Evolutionary conservation across 139 green algal genomes (phyloP).

Genomic region (Tetradesmus obliquus): DNA sequence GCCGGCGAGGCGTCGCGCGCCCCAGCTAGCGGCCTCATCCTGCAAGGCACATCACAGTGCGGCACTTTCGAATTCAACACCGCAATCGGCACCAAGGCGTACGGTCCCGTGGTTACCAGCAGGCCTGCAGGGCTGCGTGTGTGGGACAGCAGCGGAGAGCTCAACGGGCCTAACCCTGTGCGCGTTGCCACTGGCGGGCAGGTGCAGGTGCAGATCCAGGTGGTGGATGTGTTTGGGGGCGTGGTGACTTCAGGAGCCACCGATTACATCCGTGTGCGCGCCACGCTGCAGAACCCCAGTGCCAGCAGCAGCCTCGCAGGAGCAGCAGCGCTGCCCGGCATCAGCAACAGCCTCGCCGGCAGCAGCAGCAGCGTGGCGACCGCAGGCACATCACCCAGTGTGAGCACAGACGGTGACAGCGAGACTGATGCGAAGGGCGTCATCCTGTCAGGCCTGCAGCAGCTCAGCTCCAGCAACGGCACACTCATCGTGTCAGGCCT

Average conservation of each 20-base stretch:
- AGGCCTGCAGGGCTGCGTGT: constrained; percentile 31
- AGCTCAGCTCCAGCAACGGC: constrained; percentile 26
- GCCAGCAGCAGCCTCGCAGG: neutral
- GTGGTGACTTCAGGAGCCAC: constrained; percentile 33
- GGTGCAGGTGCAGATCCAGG: constrained; percentile 18
- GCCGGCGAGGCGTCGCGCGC: neutral
- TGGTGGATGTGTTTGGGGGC: constrained; percentile 43
- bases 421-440: constrained; percentile 29
- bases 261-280: constrained; percentile 6
- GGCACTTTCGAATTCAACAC: constrained; percentile 28
- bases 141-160: neutral
- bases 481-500: constrained; percentile 26
- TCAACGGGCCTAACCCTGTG: neutral
- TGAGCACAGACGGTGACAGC: neutral
- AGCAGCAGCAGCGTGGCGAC: neutral
- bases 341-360: neutral
- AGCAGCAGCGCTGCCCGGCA: neutral
- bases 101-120: constrained; percentile 37
- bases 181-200: constrained; percentile 14
- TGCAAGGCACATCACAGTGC: constrained; percentile 26
- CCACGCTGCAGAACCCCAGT: constrained; percentile 16
- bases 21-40: neutral
- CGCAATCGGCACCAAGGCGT: constrained; percentile 3
- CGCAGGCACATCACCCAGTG: neutral
- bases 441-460: constrained; percentile 31